phyloP scores from a whole-genome alignment of 2,329 filamentous ascomycete genomes.

The Calonectria naviculata region DNA sequence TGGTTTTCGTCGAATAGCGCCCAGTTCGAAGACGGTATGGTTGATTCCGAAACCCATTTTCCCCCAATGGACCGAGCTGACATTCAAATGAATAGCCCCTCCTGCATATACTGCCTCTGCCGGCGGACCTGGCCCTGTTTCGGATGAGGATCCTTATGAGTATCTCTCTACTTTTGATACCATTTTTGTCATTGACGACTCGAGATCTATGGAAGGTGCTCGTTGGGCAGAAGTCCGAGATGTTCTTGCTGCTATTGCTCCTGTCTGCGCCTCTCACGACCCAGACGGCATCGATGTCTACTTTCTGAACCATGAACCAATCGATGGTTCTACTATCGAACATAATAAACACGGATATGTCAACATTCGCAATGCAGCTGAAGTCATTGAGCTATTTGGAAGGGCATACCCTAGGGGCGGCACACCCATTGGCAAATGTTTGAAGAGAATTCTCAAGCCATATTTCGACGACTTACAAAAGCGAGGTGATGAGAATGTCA shows the following conservation, averaged over 20 bases:
- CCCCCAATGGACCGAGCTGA: not conserved
- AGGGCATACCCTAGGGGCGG: slow-evolving; percentile 70
- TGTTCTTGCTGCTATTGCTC: slow-evolving; percentile 79
- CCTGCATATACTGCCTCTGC: slow-evolving; percentile 46
- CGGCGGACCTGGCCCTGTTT: slow-evolving; percentile 31
- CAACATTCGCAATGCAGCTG: slow-evolving; percentile 67
- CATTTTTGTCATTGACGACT: slow-evolving; percentile 91
- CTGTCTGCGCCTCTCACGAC: slow-evolving; percentile 84
- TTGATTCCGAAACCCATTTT: not conserved
- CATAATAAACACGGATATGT: slow-evolving; percentile 67
- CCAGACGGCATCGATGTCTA: slow-evolving; percentile 89
- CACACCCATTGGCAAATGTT: slow-evolving; percentile 80
- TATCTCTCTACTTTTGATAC: slow-evolving; percentile 88
- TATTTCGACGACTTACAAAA: slow-evolving; percentile 66
- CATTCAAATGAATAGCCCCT: slow-evolving; percentile 40
- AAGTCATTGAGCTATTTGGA: slow-evolving; percentile 78
- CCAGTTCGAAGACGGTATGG: not conserved
- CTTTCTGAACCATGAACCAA: slow-evolving; percentile 80
- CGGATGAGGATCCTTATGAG: slow-evolving; percentile 74
- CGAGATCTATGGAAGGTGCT: slow-evolving; percentile 85
- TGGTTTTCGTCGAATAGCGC: slow-evolving; percentile 4
- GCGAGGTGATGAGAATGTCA: slow-evolving; percentile 61
- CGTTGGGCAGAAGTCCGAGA: slow-evolving; percentile 80
- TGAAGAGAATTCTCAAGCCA: slow-evolving; percentile 77
- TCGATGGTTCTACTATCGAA: slow-evolving; percentile 46